Base-by-base conservation (phyloP, 2,329 filamentous ascomycete species). In the Thermoascus crustaceus region DNA sequence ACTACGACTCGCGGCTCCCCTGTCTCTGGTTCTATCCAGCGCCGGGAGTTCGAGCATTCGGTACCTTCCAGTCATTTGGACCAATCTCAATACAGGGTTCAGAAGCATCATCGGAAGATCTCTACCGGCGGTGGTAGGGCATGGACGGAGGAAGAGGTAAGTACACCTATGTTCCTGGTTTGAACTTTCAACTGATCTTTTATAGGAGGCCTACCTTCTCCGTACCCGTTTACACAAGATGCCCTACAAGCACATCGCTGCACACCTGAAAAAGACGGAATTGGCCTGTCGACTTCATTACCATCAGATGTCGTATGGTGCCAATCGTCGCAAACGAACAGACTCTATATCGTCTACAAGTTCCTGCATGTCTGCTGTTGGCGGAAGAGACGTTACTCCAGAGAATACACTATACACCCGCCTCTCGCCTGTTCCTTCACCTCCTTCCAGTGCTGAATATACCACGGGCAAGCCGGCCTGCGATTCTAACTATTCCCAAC, bases 191-290 rank as follows among this genome's bases (percentile, higher is more conserved):
- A 33, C 32, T 30, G 27, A 37, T 35, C 13, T 40, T 26, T 9
- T 20, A 43, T 44, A 89, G 84, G 85, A 91, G 65, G 74, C 79
- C 39, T 91, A 89, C 59, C 78, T 91, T 36, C 73, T 91, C 42
- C 82, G 87, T 62, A 88, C 82, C 41, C 82, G 85, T 39, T 75
- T 85, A 52, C 82, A 88, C 53, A 89, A 89, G 66, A 86, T 89
- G 78, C 85, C 85, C 1, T 91, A 91, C 65, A 91, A 89, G 71
- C 83, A 89, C 58, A 91, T 91, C 55, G 85, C 85, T 39, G 76
- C 80, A 40, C 81, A 88, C 50, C 68, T 91, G 48, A 85, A 87
- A 65, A 93, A 91, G 70, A 91, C 85, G 1, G 85, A 91, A 66
- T 71, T 91, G 40, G 85, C 85, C 31, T 93, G 85, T 65, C 84